Conservation (phyloP, 2,329 filamentous ascomycete species). For the Trichophyton verrucosum region DNA sequence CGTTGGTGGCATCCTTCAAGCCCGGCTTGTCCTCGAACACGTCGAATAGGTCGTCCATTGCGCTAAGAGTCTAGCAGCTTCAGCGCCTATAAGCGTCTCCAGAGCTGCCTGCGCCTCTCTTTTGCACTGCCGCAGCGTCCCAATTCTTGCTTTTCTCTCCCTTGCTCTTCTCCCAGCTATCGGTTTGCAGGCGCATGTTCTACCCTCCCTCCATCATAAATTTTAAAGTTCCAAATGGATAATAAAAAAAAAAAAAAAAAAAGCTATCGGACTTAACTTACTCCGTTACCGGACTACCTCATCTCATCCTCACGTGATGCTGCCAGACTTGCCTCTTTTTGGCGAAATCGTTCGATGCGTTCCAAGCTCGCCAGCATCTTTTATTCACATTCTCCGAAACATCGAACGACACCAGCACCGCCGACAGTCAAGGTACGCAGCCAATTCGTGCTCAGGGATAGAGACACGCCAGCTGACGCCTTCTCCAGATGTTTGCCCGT, state of each 20-base stretch:
- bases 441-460: not conserved
- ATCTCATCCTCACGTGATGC: not conserved
- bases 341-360: conserved; percentile 1
- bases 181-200: too few relatives aligned
- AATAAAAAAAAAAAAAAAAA: not conserved
- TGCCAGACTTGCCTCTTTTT: not conserved
- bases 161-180: too few relatives aligned
- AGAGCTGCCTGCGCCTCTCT: not conserved
- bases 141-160: not conserved
- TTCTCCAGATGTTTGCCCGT: conserved; percentile 64
- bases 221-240: too few relatives aligned
- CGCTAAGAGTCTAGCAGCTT: conserved; percentile 7
- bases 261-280: not conserved
- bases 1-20: conserved; percentile 19
- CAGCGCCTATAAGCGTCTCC: not conserved
- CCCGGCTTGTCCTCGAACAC: conserved; percentile 61
- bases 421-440: not conserved
- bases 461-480: conserved; percentile 4
- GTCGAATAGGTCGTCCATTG: conserved; percentile 70
- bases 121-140: not conserved
- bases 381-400: not conserved
- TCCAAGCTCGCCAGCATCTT: not conserved
- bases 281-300: not conserved
- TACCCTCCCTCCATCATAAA: too few relatives aligned
- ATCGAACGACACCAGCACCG: not conserved